Evolutionary conservation across 768 basidiomycete genomes (phyloP).

Genomic region (Macrolepiota dolichaula): DNA sequence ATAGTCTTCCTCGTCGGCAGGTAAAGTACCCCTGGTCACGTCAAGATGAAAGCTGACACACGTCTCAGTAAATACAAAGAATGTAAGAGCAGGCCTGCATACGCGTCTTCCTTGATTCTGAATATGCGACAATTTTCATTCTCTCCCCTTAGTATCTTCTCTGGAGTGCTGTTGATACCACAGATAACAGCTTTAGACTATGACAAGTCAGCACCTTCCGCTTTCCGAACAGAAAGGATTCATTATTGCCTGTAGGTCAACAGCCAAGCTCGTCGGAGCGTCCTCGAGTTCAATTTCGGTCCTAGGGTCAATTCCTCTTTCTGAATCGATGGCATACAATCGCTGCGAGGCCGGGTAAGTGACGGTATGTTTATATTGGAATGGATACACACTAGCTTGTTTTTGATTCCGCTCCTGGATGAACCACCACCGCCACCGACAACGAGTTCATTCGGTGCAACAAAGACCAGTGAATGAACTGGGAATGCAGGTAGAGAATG

Average conservation of each 20-base stretch:
- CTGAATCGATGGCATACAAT: slow-evolving; percentile 58
- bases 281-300: slow-evolving; percentile 84
- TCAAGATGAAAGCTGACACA: neutral
- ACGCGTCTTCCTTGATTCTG: slow-evolving; percentile 57
- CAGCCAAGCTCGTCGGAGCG: slow-evolving; percentile 94
- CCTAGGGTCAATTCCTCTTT: slow-evolving; percentile 50
- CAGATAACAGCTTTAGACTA: slow-evolving; percentile 63
- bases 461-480: slow-evolving; percentile 82
- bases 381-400: slow-evolving; percentile 71
- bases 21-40: slow-evolving; percentile 52
- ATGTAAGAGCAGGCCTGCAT: slow-evolving; percentile 18
- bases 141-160: slow-evolving; percentile 55
- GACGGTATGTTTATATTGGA: neutral
- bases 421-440: slow-evolving; percentile 91
- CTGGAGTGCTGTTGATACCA: slow-evolving; percentile 80
- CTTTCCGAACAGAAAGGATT: neutral
- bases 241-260: slow-evolving; percentile 50
- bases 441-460: slow-evolving; percentile 66
- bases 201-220: neutral
- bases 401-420: slow-evolving; percentile 86
- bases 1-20: slow-evolving; percentile 69
- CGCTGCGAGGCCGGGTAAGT: slow-evolving; percentile 40
- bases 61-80: neutral
- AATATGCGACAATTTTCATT: slow-evolving; percentile 89
- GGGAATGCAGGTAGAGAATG: slow-evolving; percentile 84